Base-by-base conservation (phyloP, 257 asterid species). In the Fraxinus americana region DNA sequence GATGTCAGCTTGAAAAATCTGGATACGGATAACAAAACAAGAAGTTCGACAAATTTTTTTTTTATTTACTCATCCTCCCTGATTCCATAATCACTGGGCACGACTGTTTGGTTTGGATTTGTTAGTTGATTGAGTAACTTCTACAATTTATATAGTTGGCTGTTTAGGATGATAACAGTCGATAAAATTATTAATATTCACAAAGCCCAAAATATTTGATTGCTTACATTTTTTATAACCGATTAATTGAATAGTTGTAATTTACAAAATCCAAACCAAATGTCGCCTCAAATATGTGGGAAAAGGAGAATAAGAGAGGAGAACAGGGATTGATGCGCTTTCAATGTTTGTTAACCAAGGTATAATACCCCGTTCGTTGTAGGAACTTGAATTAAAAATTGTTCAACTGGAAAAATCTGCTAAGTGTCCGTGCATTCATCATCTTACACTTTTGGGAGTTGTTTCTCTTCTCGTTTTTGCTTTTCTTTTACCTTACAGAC, bases 251-350 rank as follows among this genome's bases (percentile, higher is more conserved):
- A 45, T 83, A 23, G 36, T 77, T 34, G 41, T 70, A 25, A 45
- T 29, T 36, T 14, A 35, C 73, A 13, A 39, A 67, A 73, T 10
- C 68, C 36, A 63, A 78, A 65, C 35, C 7, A 5, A n/a, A 35
- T 61, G 29, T 34, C 29, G 75, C 54, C 75, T 75, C 43, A 13
- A 67, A 29, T 34, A 69, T 43, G 66, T 10, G 54, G 50, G 59
- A 48, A 79, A 67, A n/a, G 41, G 12, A 25, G 32, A 39, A 52
- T 67, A 39, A 30, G 75, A 72, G 11, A 2, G 14, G 57, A 32
- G 30, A 39, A 21, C n/a, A 54, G 52, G 34, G 35, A 54, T 79
- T 79, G 76, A 57, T 79, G 39, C 7, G 39, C 43, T 36, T 72
- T 52, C 19, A 59, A 48, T 72, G 35, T 84, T 57, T 52, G 50